A percentile compares a stretch with the other conserved stretches of the same genome.
Evolutionary conservation across 2,329 filamentous ascomycete species (phyloP).

Genomic region (Keithomyces neogunnii): DNA sequence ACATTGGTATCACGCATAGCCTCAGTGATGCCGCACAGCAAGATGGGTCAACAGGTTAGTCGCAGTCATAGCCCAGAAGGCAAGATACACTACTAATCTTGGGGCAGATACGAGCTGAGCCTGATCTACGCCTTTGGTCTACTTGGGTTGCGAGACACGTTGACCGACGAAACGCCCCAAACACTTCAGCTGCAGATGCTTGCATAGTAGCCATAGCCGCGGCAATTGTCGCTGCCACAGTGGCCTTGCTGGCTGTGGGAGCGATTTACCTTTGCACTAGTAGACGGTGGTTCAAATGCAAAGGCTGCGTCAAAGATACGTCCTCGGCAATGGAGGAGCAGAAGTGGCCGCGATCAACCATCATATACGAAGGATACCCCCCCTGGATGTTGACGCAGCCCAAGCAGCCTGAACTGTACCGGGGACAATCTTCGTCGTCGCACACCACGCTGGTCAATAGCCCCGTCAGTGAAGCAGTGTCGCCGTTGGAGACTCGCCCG

Average conservation of each 20-base stretch:
- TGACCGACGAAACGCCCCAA: too few species aligned
- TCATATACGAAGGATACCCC: not conserved
- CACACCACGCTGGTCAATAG: not conserved
- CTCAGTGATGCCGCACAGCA: too few species aligned
- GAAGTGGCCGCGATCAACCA: not conserved
- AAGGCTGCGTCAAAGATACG: not conserved
- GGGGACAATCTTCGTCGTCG: not conserved
- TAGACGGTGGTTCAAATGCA: not conserved
- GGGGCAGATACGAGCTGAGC: too few species aligned
- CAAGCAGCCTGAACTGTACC: not conserved
- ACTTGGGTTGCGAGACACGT: too few species aligned
- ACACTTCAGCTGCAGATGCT: too few species aligned
- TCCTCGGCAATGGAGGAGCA: not conserved
- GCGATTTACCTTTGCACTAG: not conserved
- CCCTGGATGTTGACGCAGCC: not conserved
- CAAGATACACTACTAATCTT: too few species aligned
- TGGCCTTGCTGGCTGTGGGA: not conserved
- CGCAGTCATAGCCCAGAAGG: too few species aligned
- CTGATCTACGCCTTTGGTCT: too few species aligned
- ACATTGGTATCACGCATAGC: not conserved
- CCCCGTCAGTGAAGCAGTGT: not conserved
- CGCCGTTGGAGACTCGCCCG: not conserved
- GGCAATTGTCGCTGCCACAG: not conserved
- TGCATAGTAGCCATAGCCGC: not conserved
- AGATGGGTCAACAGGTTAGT: too few species aligned